Evolutionary conservation across 139 green algal species (phyloP).

Genomic region (Micractinium sp.): DNA sequence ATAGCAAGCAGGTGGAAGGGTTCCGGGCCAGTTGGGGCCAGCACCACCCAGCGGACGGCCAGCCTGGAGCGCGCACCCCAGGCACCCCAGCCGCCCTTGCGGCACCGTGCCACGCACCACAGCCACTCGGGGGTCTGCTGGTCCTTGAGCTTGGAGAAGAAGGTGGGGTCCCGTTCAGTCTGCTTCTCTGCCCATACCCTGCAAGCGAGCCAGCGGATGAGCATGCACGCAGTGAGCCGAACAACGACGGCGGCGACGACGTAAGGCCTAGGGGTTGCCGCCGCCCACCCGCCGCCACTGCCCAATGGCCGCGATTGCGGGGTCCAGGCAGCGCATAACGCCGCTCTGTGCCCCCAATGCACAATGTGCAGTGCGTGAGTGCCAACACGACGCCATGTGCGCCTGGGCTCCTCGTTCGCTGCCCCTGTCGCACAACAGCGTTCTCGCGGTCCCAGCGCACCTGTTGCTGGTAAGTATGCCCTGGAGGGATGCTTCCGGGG

Average conservation of each 20-base stretch:
- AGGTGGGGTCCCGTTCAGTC: slow-evolving; percentile 49
- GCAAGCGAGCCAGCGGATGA: not conserved
- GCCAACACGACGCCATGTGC: not conserved
- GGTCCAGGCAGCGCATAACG: not conserved
- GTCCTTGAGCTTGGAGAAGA: slow-evolving; percentile 56
- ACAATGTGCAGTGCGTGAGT: not conserved
- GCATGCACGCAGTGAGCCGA: not conserved
- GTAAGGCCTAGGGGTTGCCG: not conserved
- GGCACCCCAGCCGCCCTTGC: not conserved
- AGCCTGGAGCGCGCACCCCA: not conserved
- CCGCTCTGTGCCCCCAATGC: not conserved
- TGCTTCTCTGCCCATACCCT: slow-evolving; percentile 50
- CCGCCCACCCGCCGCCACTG: not conserved
- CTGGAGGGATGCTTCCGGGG: slow-evolving; percentile 4
- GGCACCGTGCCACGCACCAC: slow-evolving; percentile 39
- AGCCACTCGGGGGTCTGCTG: slow-evolving; percentile 78
- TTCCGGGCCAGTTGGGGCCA: no score
- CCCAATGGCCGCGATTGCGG: not conserved
- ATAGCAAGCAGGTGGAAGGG: no score
- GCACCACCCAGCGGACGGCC: no score
- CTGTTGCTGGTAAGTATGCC: slow-evolving; percentile 27
- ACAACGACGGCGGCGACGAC: not conserved
- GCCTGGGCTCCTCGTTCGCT: not conserved
- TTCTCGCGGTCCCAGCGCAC: not conserved
- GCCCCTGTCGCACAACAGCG: not conserved